Evolutionary conservation across 352 stramenopile species (phyloP).

Genomic region (Phytophthora agathidicida): DNA sequence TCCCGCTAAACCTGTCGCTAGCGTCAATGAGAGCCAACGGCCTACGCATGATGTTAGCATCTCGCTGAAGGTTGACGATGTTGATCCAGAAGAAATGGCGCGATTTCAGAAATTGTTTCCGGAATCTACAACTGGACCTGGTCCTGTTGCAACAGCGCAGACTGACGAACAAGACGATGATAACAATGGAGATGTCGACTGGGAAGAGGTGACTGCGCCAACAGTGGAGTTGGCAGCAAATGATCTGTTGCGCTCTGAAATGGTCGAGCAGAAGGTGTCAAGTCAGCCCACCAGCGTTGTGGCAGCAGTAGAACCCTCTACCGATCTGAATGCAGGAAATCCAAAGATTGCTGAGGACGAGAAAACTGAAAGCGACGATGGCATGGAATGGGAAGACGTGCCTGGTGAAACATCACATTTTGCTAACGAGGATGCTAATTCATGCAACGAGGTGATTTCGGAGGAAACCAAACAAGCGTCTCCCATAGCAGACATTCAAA

Average conservation of each 20-base stretch:
- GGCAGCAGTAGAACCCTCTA: background rate
- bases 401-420: background rate
- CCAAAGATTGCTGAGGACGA: background rate
- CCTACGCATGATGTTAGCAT: conserved; percentile 39
- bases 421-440: background rate
- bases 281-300: background rate
- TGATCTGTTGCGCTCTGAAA: background rate
- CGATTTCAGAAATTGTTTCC: conserved; percentile 45
- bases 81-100: conserved; percentile 23
- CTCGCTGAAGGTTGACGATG: conserved; percentile 54
- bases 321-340: background rate
- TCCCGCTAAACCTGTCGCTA: background rate
- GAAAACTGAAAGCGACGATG: conserved; percentile 38
- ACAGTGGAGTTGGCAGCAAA: background rate
- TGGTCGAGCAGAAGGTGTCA: background rate
- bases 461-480: conserved; percentile 8
- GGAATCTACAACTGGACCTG: conserved; percentile 30
- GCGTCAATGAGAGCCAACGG: background rate
- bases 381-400: conserved; percentile 61
- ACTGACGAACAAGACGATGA: conserved; percentile 37
- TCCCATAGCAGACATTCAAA: background rate
- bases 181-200: conserved; percentile 55
- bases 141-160: background rate
- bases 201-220: conserved; percentile 23
- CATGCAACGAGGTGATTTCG: background rate